phyloP scores from a whole-genome alignment of 345 rosid species.

The Citrus trifoliata region DNA sequence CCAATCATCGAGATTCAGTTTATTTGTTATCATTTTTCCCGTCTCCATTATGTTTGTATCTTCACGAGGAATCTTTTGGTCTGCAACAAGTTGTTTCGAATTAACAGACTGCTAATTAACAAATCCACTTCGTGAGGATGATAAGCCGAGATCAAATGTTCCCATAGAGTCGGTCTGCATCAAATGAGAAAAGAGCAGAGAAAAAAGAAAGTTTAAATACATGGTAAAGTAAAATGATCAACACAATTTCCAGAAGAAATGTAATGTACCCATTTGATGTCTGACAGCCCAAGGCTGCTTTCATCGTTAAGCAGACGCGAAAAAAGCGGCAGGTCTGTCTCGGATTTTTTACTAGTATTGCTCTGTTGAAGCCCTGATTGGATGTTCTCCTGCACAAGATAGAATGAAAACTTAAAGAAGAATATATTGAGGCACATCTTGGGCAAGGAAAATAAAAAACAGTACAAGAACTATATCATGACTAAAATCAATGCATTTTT shows the following conservation, averaged over 20 bases:
- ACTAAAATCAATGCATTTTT: background rate
- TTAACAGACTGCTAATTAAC: constrained; percentile 22
- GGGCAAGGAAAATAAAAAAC: background rate
- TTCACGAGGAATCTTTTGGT: background rate
- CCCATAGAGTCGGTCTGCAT: constrained; percentile 77
- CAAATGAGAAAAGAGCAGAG: constrained; percentile 1
- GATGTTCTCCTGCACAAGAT: constrained; percentile 36
- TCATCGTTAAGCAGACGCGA: constrained; percentile 48
- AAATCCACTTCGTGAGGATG: constrained; percentile 43
- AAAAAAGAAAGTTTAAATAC: background rate
- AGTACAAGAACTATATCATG: background rate
- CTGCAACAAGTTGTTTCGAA: background rate
- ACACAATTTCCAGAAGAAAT: background rate
- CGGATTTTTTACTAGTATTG: constrained; percentile 35
- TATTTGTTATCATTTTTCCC: background rate
- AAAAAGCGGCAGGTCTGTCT: constrained; percentile 40
- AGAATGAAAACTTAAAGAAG: background rate
- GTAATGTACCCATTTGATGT: constrained; percentile 83
- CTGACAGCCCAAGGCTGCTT: constrained; percentile 85
- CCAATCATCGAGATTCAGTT: background rate
- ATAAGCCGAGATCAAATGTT: constrained; percentile 77
- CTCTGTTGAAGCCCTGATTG: constrained; percentile 32
- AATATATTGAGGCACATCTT: background rate
- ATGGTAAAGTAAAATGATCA: background rate
- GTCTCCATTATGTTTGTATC: constrained; percentile 3